These are phyloP conservation scores for Plantago elongata DNA, from an alignment of 257 asterid genomes.

Conservation along the genomic window DNA sequence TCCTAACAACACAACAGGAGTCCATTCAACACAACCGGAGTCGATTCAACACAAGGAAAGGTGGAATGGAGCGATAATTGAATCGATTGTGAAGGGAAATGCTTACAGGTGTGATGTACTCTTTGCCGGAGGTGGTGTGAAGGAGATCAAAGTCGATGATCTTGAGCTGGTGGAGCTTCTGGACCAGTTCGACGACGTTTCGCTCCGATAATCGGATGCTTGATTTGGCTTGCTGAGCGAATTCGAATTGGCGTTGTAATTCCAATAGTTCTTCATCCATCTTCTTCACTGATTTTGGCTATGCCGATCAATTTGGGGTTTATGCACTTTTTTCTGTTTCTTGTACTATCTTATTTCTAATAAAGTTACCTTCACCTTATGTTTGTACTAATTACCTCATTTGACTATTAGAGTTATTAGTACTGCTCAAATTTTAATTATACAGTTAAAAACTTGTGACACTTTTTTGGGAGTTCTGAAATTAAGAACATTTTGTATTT, in stretches of 20 bases:
- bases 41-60: conserved; percentile 17
- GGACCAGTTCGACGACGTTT: conserved; percentile 94
- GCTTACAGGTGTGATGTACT: conserved; percentile 83
- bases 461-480: no score
- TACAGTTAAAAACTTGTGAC: no score
- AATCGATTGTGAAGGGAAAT: not conserved
- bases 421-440: no score
- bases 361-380: no score
- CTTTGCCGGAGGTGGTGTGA: conserved; percentile 89
- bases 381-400: no score
- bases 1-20: conserved; percentile 43
- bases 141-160: conserved; percentile 95
- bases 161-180: conserved; percentile 75
- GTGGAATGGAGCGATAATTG: not conserved
- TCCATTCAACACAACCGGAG: conserved; percentile 17
- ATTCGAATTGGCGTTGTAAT: conserved; percentile 87
- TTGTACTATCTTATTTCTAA: no score
- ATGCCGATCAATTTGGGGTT: no score
- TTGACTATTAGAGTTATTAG: no score
- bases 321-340: no score
- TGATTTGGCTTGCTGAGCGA: conserved; percentile 93
- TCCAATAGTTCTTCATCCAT: conserved; percentile 95
- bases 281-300: no score
- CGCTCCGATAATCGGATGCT: conserved; percentile 87
- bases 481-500: no score